Evolutionary conservation across 2,329 filamentous ascomycete species (phyloP), one percentile per base, ranked within the genome.

Genomic region (Colletotrichum eleusines): DNA sequence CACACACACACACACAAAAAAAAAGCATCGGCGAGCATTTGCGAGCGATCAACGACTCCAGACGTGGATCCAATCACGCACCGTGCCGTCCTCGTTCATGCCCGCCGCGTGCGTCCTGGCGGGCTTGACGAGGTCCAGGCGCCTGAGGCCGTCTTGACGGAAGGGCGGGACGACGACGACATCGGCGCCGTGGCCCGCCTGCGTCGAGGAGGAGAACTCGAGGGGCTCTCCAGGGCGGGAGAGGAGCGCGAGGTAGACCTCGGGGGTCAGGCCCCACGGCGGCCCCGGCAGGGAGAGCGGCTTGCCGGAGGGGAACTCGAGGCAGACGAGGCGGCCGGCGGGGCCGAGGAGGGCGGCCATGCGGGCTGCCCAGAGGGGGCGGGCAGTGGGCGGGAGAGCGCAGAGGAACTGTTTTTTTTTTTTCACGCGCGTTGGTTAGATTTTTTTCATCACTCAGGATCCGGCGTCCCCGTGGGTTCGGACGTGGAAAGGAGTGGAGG

Each of bases 241-340:
- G 51, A 97, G 85, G 75, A 95, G 90, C 72, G 89, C 90, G 75
- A 90, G 82, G 79, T 97, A 96, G 35, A 92, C 87, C 71, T 89
- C 87, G 0, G 92, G 87, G 16, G 89, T 87, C 50, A 93, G 81
- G 9, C 90, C 89, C 85, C 89, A 95, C 1, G 94, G 94, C 16
- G 94, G 94, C 0, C 94, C 94, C 12, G 85, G 85, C 12, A 86
- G 84, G 14, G 84, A 84, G 12, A 91, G 86, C 51, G 89, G 85
- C 78, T 95, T 96, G 72, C 88, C 86, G 1, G 91, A 89, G 12
- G 94, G 94, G 78, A 92, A 97, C 78, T 97, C 94, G 72, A 97
- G 86, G 80, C 89, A 91, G 62, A 91, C 77, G 33, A 91, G 81
- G 46, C 85, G 82, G 28, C 88, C 88, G 12, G 67, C 76, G 7